Evolutionary conservation across 2,329 filamentous ascomycete genomes (phyloP).

Genomic region (Neophaeococcomyces mojaviensis): DNA sequence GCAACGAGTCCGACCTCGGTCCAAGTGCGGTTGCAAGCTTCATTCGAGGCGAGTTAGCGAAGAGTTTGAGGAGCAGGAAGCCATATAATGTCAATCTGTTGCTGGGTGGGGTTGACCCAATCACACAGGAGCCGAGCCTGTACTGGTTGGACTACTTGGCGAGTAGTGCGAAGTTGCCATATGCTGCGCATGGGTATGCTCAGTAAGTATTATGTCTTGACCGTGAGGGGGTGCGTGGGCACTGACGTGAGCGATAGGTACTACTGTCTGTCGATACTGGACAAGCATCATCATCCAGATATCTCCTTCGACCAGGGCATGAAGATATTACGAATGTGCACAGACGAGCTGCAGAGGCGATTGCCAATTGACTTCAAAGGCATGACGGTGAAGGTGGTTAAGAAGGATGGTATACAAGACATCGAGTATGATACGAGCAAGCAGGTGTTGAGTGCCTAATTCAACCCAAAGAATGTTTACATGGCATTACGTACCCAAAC

Average conservation of each 20-base stretch:
- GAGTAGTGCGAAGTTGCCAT: slow-evolving; percentile 77
- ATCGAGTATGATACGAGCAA: slow-evolving; percentile 79
- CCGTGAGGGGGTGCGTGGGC: too few relatives aligned
- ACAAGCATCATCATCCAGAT: slow-evolving; percentile 97
- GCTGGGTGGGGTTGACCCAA: slow-evolving; percentile 85
- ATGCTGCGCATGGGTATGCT: slow-evolving; percentile 95
- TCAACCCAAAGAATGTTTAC: not conserved
- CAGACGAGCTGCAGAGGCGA: slow-evolving; percentile 91
- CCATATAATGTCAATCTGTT: slow-evolving; percentile 97
- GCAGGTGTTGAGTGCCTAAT: slow-evolving; percentile 40
- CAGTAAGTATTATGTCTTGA: slow-evolving; percentile 71
- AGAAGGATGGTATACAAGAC: slow-evolving; percentile 83
- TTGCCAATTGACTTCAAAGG: slow-evolving; percentile 99
- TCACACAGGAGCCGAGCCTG: slow-evolving; percentile 80
- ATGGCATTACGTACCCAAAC: too few relatives aligned
- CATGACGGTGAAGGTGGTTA: slow-evolving; percentile 85
- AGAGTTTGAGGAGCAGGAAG: slow-evolving; percentile 80
- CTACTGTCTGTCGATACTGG: slow-evolving; percentile 94
- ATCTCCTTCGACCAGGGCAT: slow-evolving; percentile 83
- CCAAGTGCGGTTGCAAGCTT: slow-evolving; percentile 86
- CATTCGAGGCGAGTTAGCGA: slow-evolving; percentile 86
- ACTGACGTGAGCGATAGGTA: slow-evolving; percentile 50
- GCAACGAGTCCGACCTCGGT: slow-evolving; percentile 86
- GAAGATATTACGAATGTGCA: slow-evolving; percentile 90
- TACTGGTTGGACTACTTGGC: slow-evolving; percentile 99